These are phyloP conservation scores for Kwoniella heveanensis DNA, from an alignment of 768 basidiomycete species.

Conservation along the genomic window DNA sequence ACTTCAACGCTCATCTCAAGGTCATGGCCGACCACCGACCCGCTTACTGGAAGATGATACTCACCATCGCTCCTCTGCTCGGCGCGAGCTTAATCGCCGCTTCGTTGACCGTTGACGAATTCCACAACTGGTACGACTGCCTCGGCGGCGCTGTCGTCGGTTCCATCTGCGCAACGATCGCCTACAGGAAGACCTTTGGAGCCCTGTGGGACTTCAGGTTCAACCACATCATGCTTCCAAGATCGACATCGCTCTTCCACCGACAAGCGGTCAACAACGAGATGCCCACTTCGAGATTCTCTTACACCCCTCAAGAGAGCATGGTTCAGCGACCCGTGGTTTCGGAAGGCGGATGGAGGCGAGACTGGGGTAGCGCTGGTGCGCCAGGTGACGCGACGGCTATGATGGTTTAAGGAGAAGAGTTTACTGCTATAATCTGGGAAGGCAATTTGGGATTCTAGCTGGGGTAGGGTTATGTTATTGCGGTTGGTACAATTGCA, in stretches of 20 bases:
- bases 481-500: too few species aligned
- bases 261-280: slow-evolving; percentile 27
- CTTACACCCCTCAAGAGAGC: slow-evolving; percentile 37
- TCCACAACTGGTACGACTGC: slow-evolving; percentile 65
- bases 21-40: slow-evolving; percentile 65
- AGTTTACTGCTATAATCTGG: too few species aligned
- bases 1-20: slow-evolving; percentile 64
- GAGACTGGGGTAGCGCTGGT: slow-evolving; percentile 28
- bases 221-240: slow-evolving; percentile 65
- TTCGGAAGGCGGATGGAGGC: slow-evolving; percentile 42
- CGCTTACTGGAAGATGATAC: slow-evolving; percentile 67
- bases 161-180: slow-evolving; percentile 59
- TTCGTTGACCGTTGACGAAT: slow-evolving; percentile 64
- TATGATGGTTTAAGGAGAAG: slow-evolving; percentile 20
- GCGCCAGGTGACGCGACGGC: slow-evolving; percentile 42
- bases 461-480: too few species aligned
- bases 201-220: slow-evolving; percentile 64
- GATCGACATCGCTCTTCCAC: slow-evolving; percentile 53
- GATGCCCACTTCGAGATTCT: slow-evolving; percentile 27
- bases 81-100: slow-evolving; percentile 65
- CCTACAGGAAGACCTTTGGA: slow-evolving; percentile 65
- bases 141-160: slow-evolving; percentile 63
- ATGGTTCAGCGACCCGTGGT: slow-evolving; percentile 40
- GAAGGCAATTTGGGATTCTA: too few species aligned
- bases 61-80: slow-evolving; percentile 64